Conservation (phyloP, 1,139 yeast species). For the Candida sp. region DNA sequence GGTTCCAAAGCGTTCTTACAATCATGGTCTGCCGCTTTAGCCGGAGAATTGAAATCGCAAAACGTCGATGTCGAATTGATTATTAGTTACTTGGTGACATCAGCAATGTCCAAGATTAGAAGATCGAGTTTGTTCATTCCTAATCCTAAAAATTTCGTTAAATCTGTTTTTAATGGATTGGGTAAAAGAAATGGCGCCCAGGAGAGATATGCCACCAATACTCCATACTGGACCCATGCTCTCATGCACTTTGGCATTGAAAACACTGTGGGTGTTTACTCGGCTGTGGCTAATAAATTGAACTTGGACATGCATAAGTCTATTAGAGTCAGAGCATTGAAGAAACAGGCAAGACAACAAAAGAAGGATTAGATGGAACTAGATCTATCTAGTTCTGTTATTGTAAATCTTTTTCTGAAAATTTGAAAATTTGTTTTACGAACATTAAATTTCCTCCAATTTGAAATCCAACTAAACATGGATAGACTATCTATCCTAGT, state of each 20-base stretch:
- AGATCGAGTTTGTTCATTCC: conserved; percentile 77
- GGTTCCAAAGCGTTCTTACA: conserved; percentile 97
- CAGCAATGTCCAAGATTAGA: conserved; percentile 93
- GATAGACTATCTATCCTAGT: too few relatives aligned
- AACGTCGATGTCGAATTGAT: conserved; percentile 84
- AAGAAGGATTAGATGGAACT: conserved; percentile 12
- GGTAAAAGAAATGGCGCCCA: conserved; percentile 94
- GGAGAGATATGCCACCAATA: conserved; percentile 78
- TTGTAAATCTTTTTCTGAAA: too few relatives aligned
- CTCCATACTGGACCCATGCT: conserved; percentile 97
- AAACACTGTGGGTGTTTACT: conserved; percentile 77
- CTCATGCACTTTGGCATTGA: conserved; percentile 84
- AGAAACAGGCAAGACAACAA: conserved; percentile 53
- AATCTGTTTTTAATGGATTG: conserved; percentile 57
- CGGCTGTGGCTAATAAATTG: conserved; percentile 62
- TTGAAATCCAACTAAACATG: too few relatives aligned
- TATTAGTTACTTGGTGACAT: conserved; percentile 88
- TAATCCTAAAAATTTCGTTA: conserved; percentile 75
- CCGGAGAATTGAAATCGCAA: conserved; percentile 73
- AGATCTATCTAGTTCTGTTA: too few relatives aligned
- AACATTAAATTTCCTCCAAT: too few relatives aligned
- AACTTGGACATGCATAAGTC: conserved; percentile 76
- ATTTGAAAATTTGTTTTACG: too few relatives aligned
- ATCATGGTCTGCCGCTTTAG: conserved; percentile 85
- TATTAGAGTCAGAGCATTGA: conserved; percentile 79